Evolutionary conservation across 176 grass and related monocot genomes (phyloP).

Genomic region (Canna indica): DNA sequence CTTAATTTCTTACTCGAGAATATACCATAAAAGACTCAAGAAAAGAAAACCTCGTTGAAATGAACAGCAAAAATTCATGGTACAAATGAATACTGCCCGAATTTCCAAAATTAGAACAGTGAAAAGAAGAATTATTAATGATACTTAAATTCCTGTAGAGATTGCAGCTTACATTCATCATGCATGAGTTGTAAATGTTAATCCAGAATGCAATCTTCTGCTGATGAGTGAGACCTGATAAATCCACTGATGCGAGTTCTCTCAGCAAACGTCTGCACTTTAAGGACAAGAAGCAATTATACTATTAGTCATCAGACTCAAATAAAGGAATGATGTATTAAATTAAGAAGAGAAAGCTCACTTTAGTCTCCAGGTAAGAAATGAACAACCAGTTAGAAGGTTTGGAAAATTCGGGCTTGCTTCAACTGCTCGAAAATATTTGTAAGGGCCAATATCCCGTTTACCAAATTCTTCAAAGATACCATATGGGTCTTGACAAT

Average conservation of each 20-base stretch:
- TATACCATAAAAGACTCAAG: too few species aligned
- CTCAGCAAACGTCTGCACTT: slow-evolving; percentile 46
- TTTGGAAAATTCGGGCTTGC: slow-evolving; percentile 37
- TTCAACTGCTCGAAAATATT: slow-evolving; percentile 46
- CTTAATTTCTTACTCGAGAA: neutral
- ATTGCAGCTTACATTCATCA: slow-evolving; percentile 86
- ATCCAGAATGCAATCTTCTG: slow-evolving; percentile 99
- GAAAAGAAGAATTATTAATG: neutral
- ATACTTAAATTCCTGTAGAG: neutral
- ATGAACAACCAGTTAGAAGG: slow-evolving; percentile 28
- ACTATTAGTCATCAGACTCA: neutral
- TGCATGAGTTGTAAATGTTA: slow-evolving; percentile 91
- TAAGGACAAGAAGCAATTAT: slow-evolving; percentile 13
- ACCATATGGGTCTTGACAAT: slow-evolving; percentile 67
- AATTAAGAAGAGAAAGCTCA: slow-evolving; percentile 30
- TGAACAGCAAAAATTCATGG: too few species aligned
- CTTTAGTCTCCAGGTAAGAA: slow-evolving; percentile 54
- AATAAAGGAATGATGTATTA: neutral
- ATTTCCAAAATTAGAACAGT: neutral
- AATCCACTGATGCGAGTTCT: slow-evolving; percentile 52
- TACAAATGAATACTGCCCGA: too few species aligned
- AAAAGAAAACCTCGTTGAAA: too few species aligned
- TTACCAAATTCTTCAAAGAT: slow-evolving; percentile 47
- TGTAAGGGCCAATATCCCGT: slow-evolving; percentile 72
- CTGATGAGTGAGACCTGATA: slow-evolving; percentile 61